Percentiles rank a stretch among this genome's conserved stretches.
These are phyloP conservation scores for Thermomucor indicae-seudaticae DNA, from an alignment of 371 early-diverging fungal species.

Conservation along the genomic window DNA sequence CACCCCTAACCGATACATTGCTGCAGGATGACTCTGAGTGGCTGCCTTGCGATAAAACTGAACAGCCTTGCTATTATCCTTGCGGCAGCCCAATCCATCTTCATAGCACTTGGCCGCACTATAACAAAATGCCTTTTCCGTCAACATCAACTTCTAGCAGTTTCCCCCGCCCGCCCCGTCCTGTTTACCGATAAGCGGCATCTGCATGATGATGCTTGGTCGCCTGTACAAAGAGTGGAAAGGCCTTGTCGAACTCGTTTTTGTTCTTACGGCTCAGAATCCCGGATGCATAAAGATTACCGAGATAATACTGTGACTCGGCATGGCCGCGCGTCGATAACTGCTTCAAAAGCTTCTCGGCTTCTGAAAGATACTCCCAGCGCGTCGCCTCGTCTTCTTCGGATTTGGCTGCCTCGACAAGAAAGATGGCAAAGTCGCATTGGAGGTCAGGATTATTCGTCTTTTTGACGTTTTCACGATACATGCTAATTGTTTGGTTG, in stretches of 20 bases:
- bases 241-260: conserved; percentile 66
- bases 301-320: conserved; percentile 63
- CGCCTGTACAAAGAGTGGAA: conserved; percentile 65
- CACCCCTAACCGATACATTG: conserved; percentile 69
- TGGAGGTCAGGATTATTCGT: conserved; percentile 76
- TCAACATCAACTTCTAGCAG: too few relatives aligned
- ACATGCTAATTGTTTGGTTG: conserved; percentile 70
- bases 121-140: conserved; percentile 1
- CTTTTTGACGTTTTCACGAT: conserved; percentile 77
- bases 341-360: conserved; percentile 55
- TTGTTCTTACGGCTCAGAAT: conserved; percentile 52
- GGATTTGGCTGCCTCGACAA: conserved; percentile 60
- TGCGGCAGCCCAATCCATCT: conserved; percentile 59
- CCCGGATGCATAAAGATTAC: conserved; percentile 59
- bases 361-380: conserved; percentile 59
- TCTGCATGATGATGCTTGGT: conserved; percentile 66
- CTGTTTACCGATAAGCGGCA: conserved; percentile 51
- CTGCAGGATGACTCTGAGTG: conserved; percentile 63
- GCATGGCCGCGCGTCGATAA: conserved; percentile 59
- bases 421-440: conserved; percentile 76
- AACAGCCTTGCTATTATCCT: conserved; percentile 56
- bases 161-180: too few relatives aligned
- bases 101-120: conserved; percentile 68
- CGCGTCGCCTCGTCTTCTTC: conserved; percentile 45
- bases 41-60: conserved; percentile 74